Evolutionary conservation across 495 filamentous ascomycete species (phyloP).

Genomic region (Aspergillus funiculosus): DNA sequence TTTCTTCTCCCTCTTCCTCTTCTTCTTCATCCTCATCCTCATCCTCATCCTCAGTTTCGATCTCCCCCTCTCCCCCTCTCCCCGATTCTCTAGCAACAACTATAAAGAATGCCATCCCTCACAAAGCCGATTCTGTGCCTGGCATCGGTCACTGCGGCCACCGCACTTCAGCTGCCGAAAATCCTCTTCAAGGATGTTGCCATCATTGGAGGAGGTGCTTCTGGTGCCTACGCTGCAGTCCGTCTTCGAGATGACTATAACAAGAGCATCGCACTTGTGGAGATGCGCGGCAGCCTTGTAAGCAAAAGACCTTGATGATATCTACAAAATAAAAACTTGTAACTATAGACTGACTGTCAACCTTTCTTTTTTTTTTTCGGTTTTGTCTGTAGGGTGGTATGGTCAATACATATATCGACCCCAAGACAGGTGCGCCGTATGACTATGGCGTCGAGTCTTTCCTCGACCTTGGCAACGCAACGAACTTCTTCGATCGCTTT

Average conservation of each 20-base stretch:
- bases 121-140: too few species aligned
- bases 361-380: too few species aligned
- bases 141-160: not conserved
- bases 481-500: slow-evolving; percentile 40
- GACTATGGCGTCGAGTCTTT: slow-evolving; percentile 41
- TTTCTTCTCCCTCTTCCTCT: too few species aligned
- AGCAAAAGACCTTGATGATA: too few species aligned
- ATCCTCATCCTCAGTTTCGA: too few species aligned
- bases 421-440: slow-evolving; percentile 25
- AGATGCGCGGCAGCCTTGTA: slow-evolving; percentile 36
- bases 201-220: slow-evolving; percentile 43
- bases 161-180: not conserved
- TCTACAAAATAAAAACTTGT: too few species aligned
- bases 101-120: too few species aligned
- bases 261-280: slow-evolving; percentile 38
- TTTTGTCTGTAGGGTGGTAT: slow-evolving; percentile 44
- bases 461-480: slow-evolving; percentile 30
- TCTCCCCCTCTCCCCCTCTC: too few species aligned
- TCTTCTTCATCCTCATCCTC: too few species aligned
- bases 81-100: too few species aligned
- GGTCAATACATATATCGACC: slow-evolving; percentile 37
- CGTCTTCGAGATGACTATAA: slow-evolving; percentile 35
- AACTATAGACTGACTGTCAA: too few species aligned
- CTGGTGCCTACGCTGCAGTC: slow-evolving; percentile 45
- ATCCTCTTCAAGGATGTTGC: slow-evolving; percentile 27